Evolutionary conservation across 257 asterid species (phyloP), one percentile per base, ranked within the genome.

Genomic region (Capsicum rhomboideum): DNA sequence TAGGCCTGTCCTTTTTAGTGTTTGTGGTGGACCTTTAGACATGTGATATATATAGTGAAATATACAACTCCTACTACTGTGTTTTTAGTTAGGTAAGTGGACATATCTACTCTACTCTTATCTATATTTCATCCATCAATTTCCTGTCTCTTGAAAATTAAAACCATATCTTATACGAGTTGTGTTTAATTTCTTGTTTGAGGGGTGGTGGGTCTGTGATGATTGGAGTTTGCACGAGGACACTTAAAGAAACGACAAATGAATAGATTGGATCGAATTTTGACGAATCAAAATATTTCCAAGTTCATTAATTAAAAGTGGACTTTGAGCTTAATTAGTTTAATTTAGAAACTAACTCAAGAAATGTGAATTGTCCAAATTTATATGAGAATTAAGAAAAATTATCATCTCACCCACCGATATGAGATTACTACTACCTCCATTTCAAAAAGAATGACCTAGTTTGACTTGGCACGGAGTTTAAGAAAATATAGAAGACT

Each of bases 61-160:
- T 72, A 67, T 63, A 20, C 5, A 21, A 46, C 13, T 21, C 31
- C 68, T 26, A 59, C 37, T 67, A 68, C 26, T 6, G 46, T 80
- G 26, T 23, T 71, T 58, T 21, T 18, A 52, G 82, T 80, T 88
- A 20, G 88, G 86, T 80, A 81, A 54, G 49, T 55, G 84, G 83
- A 34, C 67, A 83, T 66, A 77, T 85, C 75, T 83, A 82, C 78
- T 86, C 79, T 77, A 31, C 23, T 78, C 78, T 68, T 31, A 46
- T 58, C 31, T 52, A 72, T 49, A n/a, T 37, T 69, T 49, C 55
- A 31, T 59, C 86, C 46, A 10, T 44, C 42, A 81, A 23, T 52
- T 23, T 14, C 40, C 5, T 46, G 59, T 74, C 42, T 40, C 7
- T 23, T 21, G 2, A 16, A 49, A 46, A 46, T 49, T 75, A 10